Conservation (phyloP, 2,329 filamentous ascomycete species). For the Geoglossum cookeanum region DNA sequence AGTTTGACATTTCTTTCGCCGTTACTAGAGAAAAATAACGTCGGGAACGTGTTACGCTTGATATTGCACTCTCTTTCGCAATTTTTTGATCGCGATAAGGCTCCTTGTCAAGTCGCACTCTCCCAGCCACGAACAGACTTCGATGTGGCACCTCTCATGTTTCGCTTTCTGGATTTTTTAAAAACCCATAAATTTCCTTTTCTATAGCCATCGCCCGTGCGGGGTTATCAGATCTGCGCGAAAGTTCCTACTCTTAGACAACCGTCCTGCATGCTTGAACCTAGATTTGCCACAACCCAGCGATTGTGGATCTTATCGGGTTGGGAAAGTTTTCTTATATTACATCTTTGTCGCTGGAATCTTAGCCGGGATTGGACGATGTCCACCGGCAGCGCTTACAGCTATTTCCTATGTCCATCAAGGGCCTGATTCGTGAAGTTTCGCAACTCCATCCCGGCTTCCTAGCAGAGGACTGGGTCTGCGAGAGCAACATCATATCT, state of each 20-base stretch:
- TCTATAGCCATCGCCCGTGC: not conserved
- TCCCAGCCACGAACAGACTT: not conserved
- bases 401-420: not conserved
- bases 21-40: not conserved
- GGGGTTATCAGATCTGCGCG: not conserved
- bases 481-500: not conserved
- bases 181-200: not conserved
- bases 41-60: not conserved
- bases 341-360: too few species aligned
- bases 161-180: not conserved
- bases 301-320: not conserved
- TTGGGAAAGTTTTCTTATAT: not conserved
- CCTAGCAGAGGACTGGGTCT: too few species aligned
- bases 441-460: too few species aligned
- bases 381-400: not conserved
- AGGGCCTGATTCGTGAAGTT: not conserved
- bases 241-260: not conserved
- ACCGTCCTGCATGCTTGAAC: not conserved
- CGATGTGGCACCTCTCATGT: not conserved
- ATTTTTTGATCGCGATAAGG: not conserved
- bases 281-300: not conserved
- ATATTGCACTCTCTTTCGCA: not conserved
- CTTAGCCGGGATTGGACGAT: too few species aligned
- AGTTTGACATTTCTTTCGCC: constrained; percentile 14
- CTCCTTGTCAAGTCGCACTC: not conserved